These are phyloP conservation scores for Cynanchum wilfordii DNA, from an alignment of 257 asterid species.

Conservation along the genomic window DNA sequence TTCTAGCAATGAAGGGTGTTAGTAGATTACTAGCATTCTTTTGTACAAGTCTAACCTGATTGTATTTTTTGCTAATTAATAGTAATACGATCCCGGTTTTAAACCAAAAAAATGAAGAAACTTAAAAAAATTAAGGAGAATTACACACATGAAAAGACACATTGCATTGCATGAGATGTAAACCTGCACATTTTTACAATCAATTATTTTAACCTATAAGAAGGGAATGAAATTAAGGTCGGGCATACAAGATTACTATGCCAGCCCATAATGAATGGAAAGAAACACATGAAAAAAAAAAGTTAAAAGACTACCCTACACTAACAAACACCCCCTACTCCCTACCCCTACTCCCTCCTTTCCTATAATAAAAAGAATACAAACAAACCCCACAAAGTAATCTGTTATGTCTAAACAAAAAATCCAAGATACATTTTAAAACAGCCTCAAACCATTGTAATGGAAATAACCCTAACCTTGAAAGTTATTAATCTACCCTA, in stretches of 20 bases:
- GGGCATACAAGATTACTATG: conserved; percentile 13
- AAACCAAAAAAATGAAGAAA: too few species aligned
- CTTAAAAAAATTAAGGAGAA: too few species aligned
- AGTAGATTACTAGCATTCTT: too few species aligned
- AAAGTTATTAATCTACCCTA: conserved; percentile 1
- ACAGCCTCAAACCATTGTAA: background rate
- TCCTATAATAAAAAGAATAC: conserved; percentile 4
- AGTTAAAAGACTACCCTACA: background rate
- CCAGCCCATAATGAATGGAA: conserved; percentile 4
- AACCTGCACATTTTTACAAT: background rate
- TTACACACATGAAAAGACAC: too few species aligned
- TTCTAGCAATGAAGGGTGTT: too few species aligned
- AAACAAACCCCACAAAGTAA: conserved; percentile 5
- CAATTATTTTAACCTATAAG: background rate
- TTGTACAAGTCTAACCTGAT: too few species aligned
- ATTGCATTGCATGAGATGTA: too few species aligned
- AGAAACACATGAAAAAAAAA: background rate
- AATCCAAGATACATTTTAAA: background rate
- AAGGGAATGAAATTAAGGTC: background rate
- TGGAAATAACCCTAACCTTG: background rate
- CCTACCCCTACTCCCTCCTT: conserved; percentile 1
- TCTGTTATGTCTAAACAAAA: background rate
- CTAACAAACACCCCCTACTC: background rate
- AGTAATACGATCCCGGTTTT: too few species aligned
- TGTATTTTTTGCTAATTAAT: too few species aligned